Base-by-base conservation (phyloP, 495 filamentous ascomycete species). In the Neurospora cerealis region DNA sequence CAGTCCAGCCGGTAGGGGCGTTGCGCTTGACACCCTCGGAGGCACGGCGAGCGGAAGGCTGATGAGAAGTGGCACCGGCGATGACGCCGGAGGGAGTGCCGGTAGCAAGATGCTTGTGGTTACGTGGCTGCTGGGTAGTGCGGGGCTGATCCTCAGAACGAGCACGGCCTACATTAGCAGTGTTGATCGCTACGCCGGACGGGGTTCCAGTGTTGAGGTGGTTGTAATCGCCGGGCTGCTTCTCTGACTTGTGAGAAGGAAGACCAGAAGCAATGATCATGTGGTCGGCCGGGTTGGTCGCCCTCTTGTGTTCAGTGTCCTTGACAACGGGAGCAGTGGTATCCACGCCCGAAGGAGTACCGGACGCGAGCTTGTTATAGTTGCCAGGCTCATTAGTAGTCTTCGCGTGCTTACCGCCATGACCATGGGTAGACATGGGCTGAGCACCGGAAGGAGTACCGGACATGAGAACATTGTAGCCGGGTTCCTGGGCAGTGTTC, bases 161-260 rank as follows among this genome's bases (percentile, higher is more conserved):
- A 15, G 54, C 54, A 34, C 54, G 54, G 28, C 54, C 54, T 9
- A 62, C 54, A 7, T 62, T 62, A 0, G 15, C 24, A 34, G 24
- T 34, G 21, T 74, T 70, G 19, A 73, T 60, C 17, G 80, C 77
- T 34, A 82, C 75, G 10, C 81, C 80, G 0, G 81, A 82, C 0
- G 80, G 78, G 2, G 78, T 81, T 10, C 78, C 81, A 0, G 81
- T 78, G 0, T 76, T 3, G 0, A 82, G 73, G 1, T 79, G 76
- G 66, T 78, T 81, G 74, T 82, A 80, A n/a, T 79, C 62, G 0
- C 78, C 75, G 2, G 60, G 69, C 37, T 71, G 69, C 62, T 71
- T 41, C 34, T 37, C 34, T 4, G 37, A 24, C 37, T 40, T 39
- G 38, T 41, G 37, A 28, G 70, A 39, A 41, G 38, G 37, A 32